Percentiles rank a stretch among this genome's conserved stretches.
These are phyloP conservation scores for Gonapodya prolifera DNA, from an alignment of 192 early-diverging fungal species.

Conservation along the genomic window DNA sequence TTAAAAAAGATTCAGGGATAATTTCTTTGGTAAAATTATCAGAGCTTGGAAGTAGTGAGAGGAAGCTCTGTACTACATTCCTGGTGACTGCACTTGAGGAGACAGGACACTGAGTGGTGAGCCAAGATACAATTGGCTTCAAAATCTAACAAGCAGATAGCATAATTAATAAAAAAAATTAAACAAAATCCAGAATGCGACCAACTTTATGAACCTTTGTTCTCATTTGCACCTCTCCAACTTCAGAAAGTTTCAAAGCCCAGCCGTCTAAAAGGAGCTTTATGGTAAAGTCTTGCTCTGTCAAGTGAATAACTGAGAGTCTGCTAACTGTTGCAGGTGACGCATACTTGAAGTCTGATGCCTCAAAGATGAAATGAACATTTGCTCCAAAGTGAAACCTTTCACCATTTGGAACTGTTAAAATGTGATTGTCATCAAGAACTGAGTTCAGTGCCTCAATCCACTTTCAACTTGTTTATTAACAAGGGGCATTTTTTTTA, in stretches of 20 bases:
- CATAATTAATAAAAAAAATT: constrained; percentile 52
- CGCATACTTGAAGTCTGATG: constrained; percentile 93
- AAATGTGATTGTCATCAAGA: constrained; percentile 91
- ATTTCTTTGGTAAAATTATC: too few relatives aligned
- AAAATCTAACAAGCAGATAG: constrained; percentile 62
- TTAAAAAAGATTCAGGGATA: too few relatives aligned
- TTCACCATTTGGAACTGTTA: constrained; percentile 98
- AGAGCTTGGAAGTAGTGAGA: too few relatives aligned
- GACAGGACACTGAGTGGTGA: too few relatives aligned
- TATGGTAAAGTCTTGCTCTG: constrained; percentile 68
- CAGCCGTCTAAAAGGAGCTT: constrained; percentile 73
- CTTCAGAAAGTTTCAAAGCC: constrained; percentile 56
- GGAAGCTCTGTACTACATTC: too few relatives aligned
- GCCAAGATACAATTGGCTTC: constrained; percentile 56
- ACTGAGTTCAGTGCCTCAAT: constrained; percentile 97
- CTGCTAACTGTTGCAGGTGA: constrained; percentile 96
- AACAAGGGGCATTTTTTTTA: neutral
- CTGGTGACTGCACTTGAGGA: too few relatives aligned
- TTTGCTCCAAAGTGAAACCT: constrained; percentile 85
- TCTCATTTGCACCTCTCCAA: constrained; percentile 66
- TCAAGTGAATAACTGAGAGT: constrained; percentile 99
- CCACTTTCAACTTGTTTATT: constrained; percentile 37
- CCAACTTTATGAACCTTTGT: constrained; percentile 27
- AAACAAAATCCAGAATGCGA: neutral
- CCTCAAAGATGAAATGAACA: constrained; percentile 98